A percentile compares a stretch with the other conserved stretches of the same genome.
These are phyloP conservation scores for Rhizoctonia solani DNA, from an alignment of 1,284 basidiomycete genomes.

Conservation along the genomic window DNA sequence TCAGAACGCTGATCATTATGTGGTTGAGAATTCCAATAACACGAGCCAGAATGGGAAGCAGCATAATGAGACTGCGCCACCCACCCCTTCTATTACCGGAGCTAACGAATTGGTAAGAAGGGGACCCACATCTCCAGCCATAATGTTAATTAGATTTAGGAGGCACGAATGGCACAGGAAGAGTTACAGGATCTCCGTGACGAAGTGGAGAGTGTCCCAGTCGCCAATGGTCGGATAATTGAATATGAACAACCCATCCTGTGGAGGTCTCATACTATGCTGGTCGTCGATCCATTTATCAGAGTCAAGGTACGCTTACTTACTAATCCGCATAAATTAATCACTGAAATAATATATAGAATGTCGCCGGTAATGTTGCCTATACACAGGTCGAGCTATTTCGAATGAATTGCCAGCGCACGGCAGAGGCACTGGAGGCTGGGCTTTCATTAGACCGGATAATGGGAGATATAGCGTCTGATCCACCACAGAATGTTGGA, in stretches of 20 bases:
- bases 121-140: not conserved
- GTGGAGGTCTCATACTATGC: conserved; percentile 43
- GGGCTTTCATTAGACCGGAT: conserved; percentile 26
- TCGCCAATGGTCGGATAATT: conserved; percentile 4
- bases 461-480: conserved; percentile 27
- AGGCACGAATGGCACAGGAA: conserved; percentile 35
- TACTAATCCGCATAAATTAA: not conserved
- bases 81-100: conserved; percentile 13
- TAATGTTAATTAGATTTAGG: conserved; percentile 21
- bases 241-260: conserved; percentile 33
- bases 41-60: too few species aligned
- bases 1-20: not conserved
- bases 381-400: conserved; percentile 20
- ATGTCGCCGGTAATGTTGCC: conserved; percentile 30
- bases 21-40: too few species aligned
- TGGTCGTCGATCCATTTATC: conserved; percentile 57
- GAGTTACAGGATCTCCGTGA: conserved; percentile 12
- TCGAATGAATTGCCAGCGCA: conserved; percentile 29
- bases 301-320: conserved; percentile 48
- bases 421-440: conserved; percentile 12
- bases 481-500: conserved; percentile 2
- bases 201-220: conserved; percentile 19
- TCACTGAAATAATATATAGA: not conserved
- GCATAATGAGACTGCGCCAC: too few species aligned
- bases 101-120: not conserved